These are phyloP conservation scores for Fusarium pseudonygamai DNA, from an alignment of 2,329 filamentous ascomycete genomes.

Conservation along the genomic window DNA sequence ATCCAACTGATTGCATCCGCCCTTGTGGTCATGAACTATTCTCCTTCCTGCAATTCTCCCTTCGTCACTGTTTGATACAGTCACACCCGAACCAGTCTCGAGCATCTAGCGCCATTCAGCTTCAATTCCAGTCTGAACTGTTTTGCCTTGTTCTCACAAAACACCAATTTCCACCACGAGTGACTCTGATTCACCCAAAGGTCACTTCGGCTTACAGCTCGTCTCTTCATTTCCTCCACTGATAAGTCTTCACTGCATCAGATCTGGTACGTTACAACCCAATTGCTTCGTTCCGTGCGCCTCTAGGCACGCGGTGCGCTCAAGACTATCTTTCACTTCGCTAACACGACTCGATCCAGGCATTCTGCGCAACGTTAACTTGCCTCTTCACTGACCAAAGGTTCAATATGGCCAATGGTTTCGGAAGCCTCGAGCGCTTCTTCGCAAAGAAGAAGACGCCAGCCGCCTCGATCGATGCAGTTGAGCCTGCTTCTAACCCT, in stretches of 20 bases:
- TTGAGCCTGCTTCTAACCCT: constrained; percentile 32
- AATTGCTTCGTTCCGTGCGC: constrained; percentile 19
- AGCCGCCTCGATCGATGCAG: constrained; percentile 36
- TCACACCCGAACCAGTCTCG: constrained; percentile 24
- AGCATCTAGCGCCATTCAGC: constrained; percentile 18
- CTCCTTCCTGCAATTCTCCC: neutral
- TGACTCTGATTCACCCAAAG: constrained; percentile 35
- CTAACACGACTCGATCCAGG: constrained; percentile 38
- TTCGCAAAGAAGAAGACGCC: constrained; percentile 57
- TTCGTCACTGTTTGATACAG: constrained; percentile 35
- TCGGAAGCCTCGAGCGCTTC: constrained; percentile 62
- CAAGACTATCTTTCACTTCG: constrained; percentile 15
- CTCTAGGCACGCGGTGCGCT: constrained; percentile 9
- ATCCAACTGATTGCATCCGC: neutral
- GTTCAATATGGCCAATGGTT: constrained; percentile 55
- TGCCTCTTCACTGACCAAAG: constrained; percentile 41
- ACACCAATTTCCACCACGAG: constrained; percentile 25
- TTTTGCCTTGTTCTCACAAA: constrained; percentile 25
- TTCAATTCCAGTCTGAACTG: constrained; percentile 17
- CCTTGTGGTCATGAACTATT: constrained; percentile 26
- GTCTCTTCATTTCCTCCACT: constrained; percentile 11
- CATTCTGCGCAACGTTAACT: constrained; percentile 37
- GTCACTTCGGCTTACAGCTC: constrained; percentile 18
- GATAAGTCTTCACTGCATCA: constrained; percentile 3
- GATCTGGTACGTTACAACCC: constrained; percentile 31